Evolutionary conservation across 1,284 basidiomycete genomes (phyloP), one percentile per base, ranked within the genome.

Genomic region (Ceratorhiza oryzae-sativae): DNA sequence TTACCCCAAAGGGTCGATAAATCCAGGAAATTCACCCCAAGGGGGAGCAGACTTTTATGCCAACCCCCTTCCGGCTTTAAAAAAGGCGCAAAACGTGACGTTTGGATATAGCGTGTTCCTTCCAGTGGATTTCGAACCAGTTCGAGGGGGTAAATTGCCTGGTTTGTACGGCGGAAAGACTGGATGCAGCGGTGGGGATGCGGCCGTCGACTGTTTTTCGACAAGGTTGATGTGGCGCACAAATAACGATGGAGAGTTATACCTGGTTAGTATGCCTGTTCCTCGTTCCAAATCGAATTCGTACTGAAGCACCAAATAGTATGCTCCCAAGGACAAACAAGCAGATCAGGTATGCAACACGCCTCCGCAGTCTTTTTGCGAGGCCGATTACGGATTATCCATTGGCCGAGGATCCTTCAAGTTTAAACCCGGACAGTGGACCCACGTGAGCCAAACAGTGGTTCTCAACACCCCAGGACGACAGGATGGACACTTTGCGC

Each of bases 401-500:
- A 80, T 84, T 75, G 82, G 81, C 13, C 80, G 84, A 45, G 83
- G 83, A 5, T 77, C 80, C 3, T 84, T 81, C 80, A 76, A 75
- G 36, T 84, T 80, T 77, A 76, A 80, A 58, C 76, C 75, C 18
- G 79, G 79, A n/a, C 74, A 76, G 56, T 80, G 79, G 79, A 79
- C 78, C 30, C 71, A 77, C 49, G 71, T 80, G 12, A 70, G 74
- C 8, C 79, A 80, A 61, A 78, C 78, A 39, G 77, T 80, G 46
- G 76, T 75, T 74, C 75, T 80, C 70, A 80, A 80, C 68, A 79
- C 78, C 20, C 79, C 79, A 18, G 79, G 79, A 77, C 49, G 81
- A 73, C 83, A 83, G 65, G 83, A 89, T 74, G 87, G 87, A 13
- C 71, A 70, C 0, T 88, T 88, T 75, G 75, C 76, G 12, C 79